These are phyloP conservation scores for Cystobasidium sp. DNA, from an alignment of 1,284 basidiomycete genomes.

Conservation along the genomic window DNA sequence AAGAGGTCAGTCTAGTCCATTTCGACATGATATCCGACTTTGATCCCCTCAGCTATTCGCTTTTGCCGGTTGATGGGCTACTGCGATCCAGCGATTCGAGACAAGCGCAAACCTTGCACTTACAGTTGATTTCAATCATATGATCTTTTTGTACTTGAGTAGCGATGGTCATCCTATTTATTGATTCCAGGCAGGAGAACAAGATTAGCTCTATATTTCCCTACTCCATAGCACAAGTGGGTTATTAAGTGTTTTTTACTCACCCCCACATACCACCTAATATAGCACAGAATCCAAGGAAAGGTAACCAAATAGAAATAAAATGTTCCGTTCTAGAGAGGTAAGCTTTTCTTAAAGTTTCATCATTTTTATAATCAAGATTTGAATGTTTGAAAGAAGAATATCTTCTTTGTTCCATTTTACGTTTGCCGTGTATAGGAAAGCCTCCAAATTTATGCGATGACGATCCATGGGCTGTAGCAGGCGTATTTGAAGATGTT, in stretches of 20 bases:
- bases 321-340: neutral
- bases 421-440: neutral
- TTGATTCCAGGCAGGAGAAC: no score
- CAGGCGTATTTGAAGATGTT: no score
- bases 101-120: no score
- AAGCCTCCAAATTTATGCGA: no score
- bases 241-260: neutral
- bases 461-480: no score
- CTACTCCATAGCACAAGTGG: no score
- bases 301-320: slow-evolving; percentile 5
- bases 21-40: no score
- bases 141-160: neutral
- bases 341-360: slow-evolving; percentile 6
- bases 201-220: no score
- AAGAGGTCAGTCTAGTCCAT: no score
- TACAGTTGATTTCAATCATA: slow-evolving; percentile 10
- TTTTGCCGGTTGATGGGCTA: no score
- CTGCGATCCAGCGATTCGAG: no score
- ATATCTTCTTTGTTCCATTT: slow-evolving; percentile 1
- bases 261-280: slow-evolving; percentile 15
- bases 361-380: neutral
- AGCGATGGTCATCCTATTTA: slow-evolving; percentile 1
- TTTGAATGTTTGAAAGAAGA: slow-evolving; percentile 10
- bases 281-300: slow-evolving; percentile 4
- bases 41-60: no score